Evolutionary conservation across 352 stramenopile species (phyloP).

Genomic region (Pythium insidiosum): DNA sequence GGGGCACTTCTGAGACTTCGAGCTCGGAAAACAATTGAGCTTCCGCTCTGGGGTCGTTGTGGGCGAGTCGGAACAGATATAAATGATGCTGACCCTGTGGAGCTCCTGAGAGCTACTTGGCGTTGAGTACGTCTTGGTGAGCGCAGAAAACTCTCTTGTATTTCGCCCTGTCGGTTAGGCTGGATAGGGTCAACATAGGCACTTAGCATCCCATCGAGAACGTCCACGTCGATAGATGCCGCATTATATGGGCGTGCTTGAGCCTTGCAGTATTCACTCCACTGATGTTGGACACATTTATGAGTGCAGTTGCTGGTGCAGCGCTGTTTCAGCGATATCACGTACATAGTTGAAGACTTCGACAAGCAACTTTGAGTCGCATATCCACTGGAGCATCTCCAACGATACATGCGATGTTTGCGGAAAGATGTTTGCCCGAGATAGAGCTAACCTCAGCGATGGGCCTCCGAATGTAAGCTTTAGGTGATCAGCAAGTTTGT

Average conservation of each 20-base stretch:
- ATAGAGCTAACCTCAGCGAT: slow-evolving; percentile 43
- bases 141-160: too few relatives aligned
- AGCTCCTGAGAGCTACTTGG: too few relatives aligned
- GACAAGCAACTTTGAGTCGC: slow-evolving; percentile 23
- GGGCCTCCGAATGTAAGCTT: slow-evolving; percentile 28
- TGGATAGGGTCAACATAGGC: slow-evolving; percentile 17
- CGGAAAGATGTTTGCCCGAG: slow-evolving; percentile 38
- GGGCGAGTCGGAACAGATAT: too few relatives aligned
- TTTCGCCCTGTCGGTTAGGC: too few relatives aligned
- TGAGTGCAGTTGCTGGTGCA: not conserved
- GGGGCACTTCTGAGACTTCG: too few relatives aligned
- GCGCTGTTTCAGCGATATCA: too few relatives aligned
- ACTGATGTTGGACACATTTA: too few relatives aligned
- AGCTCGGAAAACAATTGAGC: too few relatives aligned
- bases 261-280: slow-evolving; percentile 19
- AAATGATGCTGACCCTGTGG: too few relatives aligned
- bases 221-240: slow-evolving; percentile 46
- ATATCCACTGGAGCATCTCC: slow-evolving; percentile 23
- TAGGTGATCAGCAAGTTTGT: slow-evolving; percentile 30
- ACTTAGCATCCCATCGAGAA: slow-evolving; percentile 39
- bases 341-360: slow-evolving; percentile 37
- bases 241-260: slow-evolving; percentile 9
- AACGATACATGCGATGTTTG: slow-evolving; percentile 19
- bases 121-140: too few relatives aligned
- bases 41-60: too few relatives aligned